Evolutionary conservation across 805 yeast genomes (phyloP).

Genomic region (Yamadazyma paraphyllophila): DNA sequence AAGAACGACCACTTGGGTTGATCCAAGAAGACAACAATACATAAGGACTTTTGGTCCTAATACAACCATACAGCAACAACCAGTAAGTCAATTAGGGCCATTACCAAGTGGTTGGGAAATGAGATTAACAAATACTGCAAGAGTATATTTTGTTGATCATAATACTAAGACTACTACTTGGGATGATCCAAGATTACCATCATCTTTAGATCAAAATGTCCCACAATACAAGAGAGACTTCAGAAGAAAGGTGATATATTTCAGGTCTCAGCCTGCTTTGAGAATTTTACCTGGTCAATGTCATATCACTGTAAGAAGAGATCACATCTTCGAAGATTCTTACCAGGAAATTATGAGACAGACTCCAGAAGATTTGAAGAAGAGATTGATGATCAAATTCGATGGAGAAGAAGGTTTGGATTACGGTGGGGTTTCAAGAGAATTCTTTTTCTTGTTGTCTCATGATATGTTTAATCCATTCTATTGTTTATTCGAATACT

Average conservation of each 20-base stretch:
- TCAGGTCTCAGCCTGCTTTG: constrained; percentile 97
- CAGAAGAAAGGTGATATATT: constrained; percentile 94
- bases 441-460: constrained; percentile 91
- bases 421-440: constrained; percentile 99
- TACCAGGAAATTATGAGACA: constrained; percentile 99
- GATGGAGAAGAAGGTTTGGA: constrained; percentile 99
- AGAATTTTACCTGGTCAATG: constrained; percentile 98
- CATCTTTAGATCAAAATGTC: constrained; percentile 94
- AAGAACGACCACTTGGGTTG: constrained; percentile 99
- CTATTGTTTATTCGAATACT: constrained; percentile 94
- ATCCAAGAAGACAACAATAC: constrained; percentile 98
- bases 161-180: constrained; percentile 98
- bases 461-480: constrained; percentile 99
- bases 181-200: constrained; percentile 99
- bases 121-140: constrained; percentile 97
- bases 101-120: constrained; percentile 99
- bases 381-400: constrained; percentile 95
- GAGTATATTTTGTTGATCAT: constrained; percentile 98
- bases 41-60: constrained; percentile 90
- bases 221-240: constrained; percentile 99
- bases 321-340: constrained; percentile 94
- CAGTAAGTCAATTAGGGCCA: constrained; percentile 96
- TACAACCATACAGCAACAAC: constrained; percentile 95
- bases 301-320: constrained; percentile 95
- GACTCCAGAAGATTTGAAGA: constrained; percentile 96